Evolutionary conservation across 306 rosid genomes (phyloP), one percentile per base, ranked within the genome.

Genomic region (Medicago lupulina): DNA sequence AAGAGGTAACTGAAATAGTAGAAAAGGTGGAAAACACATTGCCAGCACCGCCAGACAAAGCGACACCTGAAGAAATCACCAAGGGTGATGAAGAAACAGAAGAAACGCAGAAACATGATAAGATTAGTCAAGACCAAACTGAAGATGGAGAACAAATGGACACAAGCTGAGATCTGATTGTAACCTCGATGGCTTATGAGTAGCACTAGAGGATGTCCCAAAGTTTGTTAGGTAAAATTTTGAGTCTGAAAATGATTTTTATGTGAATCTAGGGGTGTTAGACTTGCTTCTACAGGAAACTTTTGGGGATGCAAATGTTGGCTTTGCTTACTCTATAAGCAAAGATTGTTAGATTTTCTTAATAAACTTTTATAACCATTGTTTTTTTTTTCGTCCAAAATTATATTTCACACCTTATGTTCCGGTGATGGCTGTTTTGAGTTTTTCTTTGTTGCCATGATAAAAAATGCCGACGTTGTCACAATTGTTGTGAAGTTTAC

Each of bases 21-120:
- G 85, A 83, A 70, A 44, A 86, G 85, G 91, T 91, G 60, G 74
- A 21, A 61, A 80, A 81, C 15, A 85, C 81, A 65, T 85, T 89
- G 67, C 90, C 89, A 0, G 58, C 78, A 0, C 79, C 77, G 16
- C 81, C 77, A 14, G 46, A 7, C 7, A 43, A 70, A 21, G 55
- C 7, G 61, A 44, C 19, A 9, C 53, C 67, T 3, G 78, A 73
- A 15, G 88, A 79, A 70, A 69, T 13, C 53, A 43, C 76, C 1
- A 17, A 72, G 5, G 66, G 36, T 16, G 61, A 23, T 28, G 74
- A 82, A 78, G 23, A 21, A 21, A 21, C 23, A 21, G 23, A 21
- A 21, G 23, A 21, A 21, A 21, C 23, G 1, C 23, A 21, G 23
- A 21, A 21, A 21, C 23, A 21, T 21, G 23, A 21, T 21, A 1